Evolutionary conservation across 2,329 filamentous ascomycete genomes (phyloP).

Genomic region (Leptodontidium sp.): DNA sequence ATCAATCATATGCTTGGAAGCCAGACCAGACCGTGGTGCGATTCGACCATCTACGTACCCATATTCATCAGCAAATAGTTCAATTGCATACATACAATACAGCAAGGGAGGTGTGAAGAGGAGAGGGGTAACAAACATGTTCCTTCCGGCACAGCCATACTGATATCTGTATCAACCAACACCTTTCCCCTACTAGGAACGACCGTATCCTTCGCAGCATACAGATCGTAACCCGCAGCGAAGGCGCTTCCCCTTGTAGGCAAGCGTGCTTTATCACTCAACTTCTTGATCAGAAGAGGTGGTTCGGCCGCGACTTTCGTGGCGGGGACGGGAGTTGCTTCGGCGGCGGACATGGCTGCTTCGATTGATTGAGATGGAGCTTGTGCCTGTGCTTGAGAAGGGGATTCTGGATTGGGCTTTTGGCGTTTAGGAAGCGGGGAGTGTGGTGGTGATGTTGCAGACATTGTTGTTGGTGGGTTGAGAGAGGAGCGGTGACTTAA

Average conservation of each 20-base stretch:
- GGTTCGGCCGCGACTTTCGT: conserved; percentile 36
- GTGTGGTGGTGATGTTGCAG: conserved; percentile 39
- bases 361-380: conserved; percentile 23
- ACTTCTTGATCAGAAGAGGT: conserved; percentile 74
- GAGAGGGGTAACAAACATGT: conserved; percentile 71
- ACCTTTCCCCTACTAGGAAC: conserved; percentile 86
- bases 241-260: conserved; percentile 90
- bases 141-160: conserved; percentile 87
- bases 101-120: conserved; percentile 15
- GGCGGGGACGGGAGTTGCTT: conserved; percentile 23
- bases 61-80: neutral
- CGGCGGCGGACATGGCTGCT: conserved; percentile 28
- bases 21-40: conserved; percentile 89
- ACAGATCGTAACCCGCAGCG: conserved; percentile 94
- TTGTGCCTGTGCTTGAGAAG: neutral
- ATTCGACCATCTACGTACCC: conserved; percentile 77
- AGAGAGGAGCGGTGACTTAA: conserved; percentile 17
- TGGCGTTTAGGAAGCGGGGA: conserved; percentile 45
- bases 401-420: conserved; percentile 38
- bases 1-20: conserved; percentile 94
- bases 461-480: conserved; percentile 34
- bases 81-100: neutral
- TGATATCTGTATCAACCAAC: conserved; percentile 89
- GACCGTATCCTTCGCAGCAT: conserved; percentile 75
- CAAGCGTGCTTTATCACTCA: conserved; percentile 78